Percentiles rank a stretch among this genome's conserved stretches.
These are phyloP conservation scores for Tolypocladium tropicale DNA, from an alignment of 2,329 filamentous ascomycete species.

Conservation along the genomic window DNA sequence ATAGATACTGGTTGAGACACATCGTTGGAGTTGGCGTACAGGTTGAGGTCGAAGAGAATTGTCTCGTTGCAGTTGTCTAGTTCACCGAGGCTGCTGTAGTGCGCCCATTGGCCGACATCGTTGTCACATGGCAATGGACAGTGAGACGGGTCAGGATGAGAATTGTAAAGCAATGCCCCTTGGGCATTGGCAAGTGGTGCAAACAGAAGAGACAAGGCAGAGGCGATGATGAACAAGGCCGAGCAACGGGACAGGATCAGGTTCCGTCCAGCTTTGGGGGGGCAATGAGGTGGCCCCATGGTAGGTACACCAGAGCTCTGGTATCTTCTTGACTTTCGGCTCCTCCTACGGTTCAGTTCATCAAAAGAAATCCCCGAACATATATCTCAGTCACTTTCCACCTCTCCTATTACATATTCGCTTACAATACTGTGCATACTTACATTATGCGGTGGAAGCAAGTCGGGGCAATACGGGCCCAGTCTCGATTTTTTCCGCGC, in stretches of 20 bases:
- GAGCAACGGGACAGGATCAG: not conserved
- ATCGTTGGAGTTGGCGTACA: not conserved
- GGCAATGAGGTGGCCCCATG: not conserved
- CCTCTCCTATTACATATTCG: not conserved
- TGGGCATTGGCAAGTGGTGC: not conserved
- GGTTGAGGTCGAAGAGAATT: not conserved
- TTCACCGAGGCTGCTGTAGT: not conserved
- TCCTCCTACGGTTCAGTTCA: not conserved
- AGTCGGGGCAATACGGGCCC: no score
- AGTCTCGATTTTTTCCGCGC: not conserved
- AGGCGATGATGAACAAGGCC: not conserved
- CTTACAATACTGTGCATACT: no score
- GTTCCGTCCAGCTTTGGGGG: not conserved
- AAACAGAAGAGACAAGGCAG: not conserved
- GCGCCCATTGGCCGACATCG: not conserved
- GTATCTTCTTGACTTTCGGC: not conserved
- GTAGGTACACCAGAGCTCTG: not conserved
- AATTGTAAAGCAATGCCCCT: not conserved
- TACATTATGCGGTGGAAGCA: no score
- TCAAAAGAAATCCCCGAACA: not conserved
- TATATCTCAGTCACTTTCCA: not conserved
- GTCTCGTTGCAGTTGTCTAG: not conserved
- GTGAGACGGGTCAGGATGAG: not conserved
- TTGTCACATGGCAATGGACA: not conserved
- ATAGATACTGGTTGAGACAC: not conserved